Evolutionary conservation across 305 asterid species (phyloP), one percentile per base, ranked within the genome.

Genomic region (Caryopteris hybrid): DNA sequence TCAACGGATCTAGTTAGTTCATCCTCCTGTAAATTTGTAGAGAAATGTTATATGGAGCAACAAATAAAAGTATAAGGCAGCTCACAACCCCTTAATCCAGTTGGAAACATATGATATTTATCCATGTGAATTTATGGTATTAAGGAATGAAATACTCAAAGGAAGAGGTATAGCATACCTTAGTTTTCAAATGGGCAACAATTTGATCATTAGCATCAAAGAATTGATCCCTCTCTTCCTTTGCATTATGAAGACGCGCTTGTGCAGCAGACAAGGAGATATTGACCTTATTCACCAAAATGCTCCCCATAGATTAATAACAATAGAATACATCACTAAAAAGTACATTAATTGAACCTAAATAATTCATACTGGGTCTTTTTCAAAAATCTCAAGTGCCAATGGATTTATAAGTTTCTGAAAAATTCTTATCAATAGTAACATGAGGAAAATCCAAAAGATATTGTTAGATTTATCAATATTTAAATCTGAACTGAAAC

Each of bases 171-270:
- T 33, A 64, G 39, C 76, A 71, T 46, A 91, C 99, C 97, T 86
- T 91, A 48, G 91, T 76, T 79, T 86, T 91, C 59, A 95, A 72
- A 79, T 86, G 97, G 66, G 98, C 76, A 76, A 95, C 92, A 78
- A 95, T 80, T 75, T 91, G 91, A 81, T 91, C 96, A 76, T 95
- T 95, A 73, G 98, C 99, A 67, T 95, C 98, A 71, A 86, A 91
- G 80, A 95, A 95, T 65, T 95, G 98, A 73, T 85, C 96, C 83
- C 95, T 86, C 79, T 94, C 97, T 70, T 94, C 99, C 60, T 60
- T 80, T 71, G 65, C 89, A 66, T 88, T 90, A 75, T 73, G 97
- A 68, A 87, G 92, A 74, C 97, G 96, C 64, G 86, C 88, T 79
- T 82, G 83, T 55, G 85, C 89, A 55, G 93, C 87, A 82, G 96